phyloP scores from a whole-genome alignment of 805 yeast species.

The Cephaloascus albidus region DNA sequence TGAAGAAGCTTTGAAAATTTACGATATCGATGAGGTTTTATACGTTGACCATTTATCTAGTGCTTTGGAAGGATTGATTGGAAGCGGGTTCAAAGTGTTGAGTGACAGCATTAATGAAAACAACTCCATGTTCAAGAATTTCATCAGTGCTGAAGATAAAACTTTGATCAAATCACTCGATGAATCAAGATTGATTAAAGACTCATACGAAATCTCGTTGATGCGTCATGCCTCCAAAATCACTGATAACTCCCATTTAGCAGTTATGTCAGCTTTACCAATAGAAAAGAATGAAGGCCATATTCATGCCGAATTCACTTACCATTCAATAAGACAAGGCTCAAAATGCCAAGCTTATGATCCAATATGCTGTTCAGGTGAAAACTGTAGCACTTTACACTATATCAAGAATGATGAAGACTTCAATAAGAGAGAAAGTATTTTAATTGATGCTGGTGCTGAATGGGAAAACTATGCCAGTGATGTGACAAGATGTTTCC shows the following conservation, averaged over 20 bases:
- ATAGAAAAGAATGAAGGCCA: constrained; percentile 84
- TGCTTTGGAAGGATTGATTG: constrained; percentile 18
- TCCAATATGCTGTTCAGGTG: constrained; percentile 93
- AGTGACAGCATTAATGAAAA: constrained; percentile 51
- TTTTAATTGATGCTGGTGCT: constrained; percentile 93
- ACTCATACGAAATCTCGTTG: constrained; percentile 66
- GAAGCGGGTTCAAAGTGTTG: constrained; percentile 13
- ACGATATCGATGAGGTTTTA: constrained; percentile 76
- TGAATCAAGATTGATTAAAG: constrained; percentile 81
- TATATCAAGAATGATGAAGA: constrained; percentile 70
- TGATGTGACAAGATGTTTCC: constrained; percentile 94
- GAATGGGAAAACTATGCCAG: constrained; percentile 92
- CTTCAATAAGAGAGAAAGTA: constrained; percentile 44
- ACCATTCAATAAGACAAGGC: constrained; percentile 91
- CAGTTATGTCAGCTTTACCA: constrained; percentile 89
- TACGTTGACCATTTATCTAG: constrained; percentile 43
- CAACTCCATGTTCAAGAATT: constrained; percentile 11
- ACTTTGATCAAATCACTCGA: constrained; percentile 55
- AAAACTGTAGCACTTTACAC: constrained; percentile 85
- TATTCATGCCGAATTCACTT: constrained; percentile 90
- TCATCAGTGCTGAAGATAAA: constrained; percentile 13
- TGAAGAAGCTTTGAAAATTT: constrained; percentile 55
- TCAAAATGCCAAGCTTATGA: constrained; percentile 84
- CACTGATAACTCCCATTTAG: constrained; percentile 80
- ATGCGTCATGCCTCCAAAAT: constrained; percentile 76